Base-by-base conservation (phyloP, 805 yeast genomes). In the Saccharomycopsis sp. region DNA sequence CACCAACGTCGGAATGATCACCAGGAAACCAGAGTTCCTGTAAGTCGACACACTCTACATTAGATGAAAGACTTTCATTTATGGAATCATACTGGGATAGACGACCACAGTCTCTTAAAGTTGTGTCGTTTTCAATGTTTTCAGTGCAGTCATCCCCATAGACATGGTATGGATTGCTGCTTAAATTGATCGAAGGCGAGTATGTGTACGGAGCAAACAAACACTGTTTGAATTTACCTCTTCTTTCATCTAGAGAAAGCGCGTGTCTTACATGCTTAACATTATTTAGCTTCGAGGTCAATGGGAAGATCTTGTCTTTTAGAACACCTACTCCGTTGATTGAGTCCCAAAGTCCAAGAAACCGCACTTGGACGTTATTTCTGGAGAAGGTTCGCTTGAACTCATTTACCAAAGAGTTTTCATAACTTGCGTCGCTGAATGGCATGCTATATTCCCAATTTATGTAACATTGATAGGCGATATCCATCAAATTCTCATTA, bases 341-440 rank as follows among this genome's bases (percentile, higher is more conserved):
- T 0, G 88, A 80, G 69, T 85, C 91, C 78, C 86, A 85, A 19
- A 85, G 68, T 0, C 90, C 90, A 77, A 85, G 79, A 60, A 84
- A 83, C 62, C 78, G 77, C 53, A 85, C 75, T 7, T 64, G 65
- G 2, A 82, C 78, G 1, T 68, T 64, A 2, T 72, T 64, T 53
- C 82, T 69, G 14, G 82, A 77, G 65, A 85, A 85, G 0, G 85
- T 80, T 53, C 70, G 72, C 60, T 74, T 78, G 67, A 84, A 85
- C 62, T 82, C 85, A 29, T 72, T 76, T 1, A 81, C 77, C 42
- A 81, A 69, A 1, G 82, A 73, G 2, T 75, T 72, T 1, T 79
- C 71, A 62, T 73, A 73, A 62, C 75, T 78, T 63, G 63, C 52
- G 22, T 20, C 29, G 22, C 47, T 41, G n/a, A 35, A 29, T 3